These are phyloP conservation scores for Umbelopsis isabellina DNA, from an alignment of 192 early-diverging fungal species.

Conservation along the genomic window DNA sequence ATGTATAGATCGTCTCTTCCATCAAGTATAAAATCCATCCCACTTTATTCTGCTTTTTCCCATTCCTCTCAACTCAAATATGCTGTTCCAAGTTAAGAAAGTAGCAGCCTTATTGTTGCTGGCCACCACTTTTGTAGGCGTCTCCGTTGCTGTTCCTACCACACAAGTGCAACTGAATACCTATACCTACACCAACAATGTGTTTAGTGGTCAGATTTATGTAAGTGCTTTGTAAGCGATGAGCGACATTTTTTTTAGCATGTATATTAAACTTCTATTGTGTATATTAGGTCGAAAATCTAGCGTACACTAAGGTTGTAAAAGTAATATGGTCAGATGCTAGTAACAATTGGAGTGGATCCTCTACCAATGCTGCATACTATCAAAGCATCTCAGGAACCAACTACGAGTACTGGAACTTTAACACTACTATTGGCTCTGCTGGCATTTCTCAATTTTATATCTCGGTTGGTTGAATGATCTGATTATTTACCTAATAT, in stretches of 20 bases:
- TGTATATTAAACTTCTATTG: background rate
- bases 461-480: constrained; percentile 22
- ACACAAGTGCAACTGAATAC: constrained; percentile 21
- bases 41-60: no score
- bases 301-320: constrained; percentile 27
- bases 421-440: constrained; percentile 24
- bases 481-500: background rate
- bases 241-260: no score
- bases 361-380: background rate
- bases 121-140: background rate
- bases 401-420: constrained; percentile 36
- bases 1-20: no score
- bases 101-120: background rate
- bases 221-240: background rate
- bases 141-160: constrained; percentile 18
- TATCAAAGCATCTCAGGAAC: constrained; percentile 27
- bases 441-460: constrained; percentile 38
- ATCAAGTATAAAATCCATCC: no score
- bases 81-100: background rate
- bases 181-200: constrained; percentile 21
- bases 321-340: constrained; percentile 20
- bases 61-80: background rate
- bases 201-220: constrained; percentile 28
- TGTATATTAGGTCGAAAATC: constrained; percentile 16
- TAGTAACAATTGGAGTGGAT: constrained; percentile 19